These are phyloP conservation scores for Hemerocallis citrina DNA, from an alignment of 106 monocot species.

Conservation along the genomic window DNA sequence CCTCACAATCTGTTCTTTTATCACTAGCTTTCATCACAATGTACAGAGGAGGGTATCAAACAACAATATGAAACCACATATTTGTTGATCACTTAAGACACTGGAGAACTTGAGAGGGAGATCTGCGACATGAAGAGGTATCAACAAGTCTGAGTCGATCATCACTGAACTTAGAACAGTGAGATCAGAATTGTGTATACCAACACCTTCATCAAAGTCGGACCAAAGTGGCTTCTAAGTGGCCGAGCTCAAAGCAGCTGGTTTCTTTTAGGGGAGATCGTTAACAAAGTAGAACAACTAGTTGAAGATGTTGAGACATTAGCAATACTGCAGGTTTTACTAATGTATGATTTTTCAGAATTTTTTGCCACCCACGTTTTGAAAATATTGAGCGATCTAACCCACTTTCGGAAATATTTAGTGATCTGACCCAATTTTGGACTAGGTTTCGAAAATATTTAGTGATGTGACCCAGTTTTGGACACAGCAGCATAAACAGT, in stretches of 20 bases:
- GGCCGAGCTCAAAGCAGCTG: neutral
- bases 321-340: conserved; percentile 12
- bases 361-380: too few relatives aligned
- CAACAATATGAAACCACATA: conserved; percentile 11
- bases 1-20: neutral
- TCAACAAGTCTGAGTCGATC: neutral
- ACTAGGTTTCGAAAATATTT: too few relatives aligned
- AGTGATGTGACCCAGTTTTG: too few relatives aligned
- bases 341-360: neutral
- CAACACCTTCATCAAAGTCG: neutral
- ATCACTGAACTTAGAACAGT: neutral
- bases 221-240: neutral
- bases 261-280: conserved; percentile 13
- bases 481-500: too few relatives aligned
- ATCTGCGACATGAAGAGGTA: conserved; percentile 15
- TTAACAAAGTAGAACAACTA: conserved; percentile 18
- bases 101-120: conserved; percentile 18
- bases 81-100: conserved; percentile 7
- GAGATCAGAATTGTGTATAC: neutral
- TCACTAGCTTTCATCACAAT: neutral
- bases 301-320: conserved; percentile 15
- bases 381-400: too few relatives aligned
- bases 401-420: too few relatives aligned
- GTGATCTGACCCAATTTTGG: too few relatives aligned
- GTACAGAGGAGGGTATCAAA: neutral